phyloP scores from a whole-genome alignment of 176 grass and related monocot genomes.

The Cocos nucifera region DNA sequence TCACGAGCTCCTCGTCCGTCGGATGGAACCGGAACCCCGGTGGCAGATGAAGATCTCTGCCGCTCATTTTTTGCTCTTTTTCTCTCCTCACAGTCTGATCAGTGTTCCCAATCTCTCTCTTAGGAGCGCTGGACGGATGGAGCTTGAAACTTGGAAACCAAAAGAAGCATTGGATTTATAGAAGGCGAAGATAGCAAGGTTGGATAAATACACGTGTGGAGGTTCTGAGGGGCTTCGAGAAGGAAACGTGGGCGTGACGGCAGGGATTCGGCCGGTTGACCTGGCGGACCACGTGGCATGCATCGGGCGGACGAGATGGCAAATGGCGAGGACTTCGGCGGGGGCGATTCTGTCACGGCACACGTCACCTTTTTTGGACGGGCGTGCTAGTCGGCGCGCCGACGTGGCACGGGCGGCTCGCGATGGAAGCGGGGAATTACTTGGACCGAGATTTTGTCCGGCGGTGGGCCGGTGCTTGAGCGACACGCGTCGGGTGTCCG shows the following conservation, averaged over 20 bases:
- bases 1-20: constrained; percentile 87
- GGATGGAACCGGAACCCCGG: constrained; percentile 98
- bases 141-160: constrained; percentile 57
- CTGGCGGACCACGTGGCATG: constrained; percentile 33
- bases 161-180: constrained; percentile 55
- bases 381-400: constrained; percentile 13
- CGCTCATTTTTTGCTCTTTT: constrained; percentile 19
- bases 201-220: constrained; percentile 29
- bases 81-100: neutral
- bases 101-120: constrained; percentile 2
- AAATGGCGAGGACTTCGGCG: constrained; percentile 5
- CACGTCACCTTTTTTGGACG: constrained; percentile 53
- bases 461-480: no score
- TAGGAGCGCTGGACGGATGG: constrained; percentile 14
- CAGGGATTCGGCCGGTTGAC: constrained; percentile 19
- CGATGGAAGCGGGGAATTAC: no score
- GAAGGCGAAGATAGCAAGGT: neutral
- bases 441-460: no score
- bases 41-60: constrained; percentile 53
- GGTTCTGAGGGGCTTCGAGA: constrained; percentile 4
- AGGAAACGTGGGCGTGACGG: constrained; percentile 3
- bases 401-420: neutral
- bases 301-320: neutral
- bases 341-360: constrained; percentile 66
- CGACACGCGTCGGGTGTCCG: no score